phyloP scores from a whole-genome alignment of 2,329 filamentous ascomycete species.

The Exophiala xenobiotica region DNA sequence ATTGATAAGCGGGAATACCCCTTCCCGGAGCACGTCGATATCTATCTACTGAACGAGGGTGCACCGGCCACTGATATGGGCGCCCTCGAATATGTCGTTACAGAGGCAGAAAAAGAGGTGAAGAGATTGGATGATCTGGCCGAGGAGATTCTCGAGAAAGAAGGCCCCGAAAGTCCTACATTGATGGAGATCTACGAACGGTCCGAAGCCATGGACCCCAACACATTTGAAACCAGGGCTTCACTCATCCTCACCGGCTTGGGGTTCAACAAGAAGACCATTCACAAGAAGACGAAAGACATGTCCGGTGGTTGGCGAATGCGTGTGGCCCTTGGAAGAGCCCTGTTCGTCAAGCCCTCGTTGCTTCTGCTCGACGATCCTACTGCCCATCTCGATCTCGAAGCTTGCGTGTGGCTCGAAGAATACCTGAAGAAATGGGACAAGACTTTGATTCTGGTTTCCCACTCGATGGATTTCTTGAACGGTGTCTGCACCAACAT shows the following conservation, averaged over 20 bases:
- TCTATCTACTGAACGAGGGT: constrained; percentile 97
- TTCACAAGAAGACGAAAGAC: constrained; percentile 99
- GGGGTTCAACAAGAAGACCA: constrained; percentile 97
- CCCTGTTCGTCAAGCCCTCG: constrained; percentile 96
- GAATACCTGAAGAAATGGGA: constrained; percentile 99
- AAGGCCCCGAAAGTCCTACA: constrained; percentile 86
- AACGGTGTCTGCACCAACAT: constrained; percentile 98
- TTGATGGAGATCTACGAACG: constrained; percentile 97
- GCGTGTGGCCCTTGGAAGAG: constrained; percentile 96
- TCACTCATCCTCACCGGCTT: constrained; percentile 97
- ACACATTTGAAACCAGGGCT: constrained; percentile 91
- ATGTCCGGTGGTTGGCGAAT: constrained; percentile 99
- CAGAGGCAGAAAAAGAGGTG: constrained; percentile 89
- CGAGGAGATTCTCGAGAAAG: constrained; percentile 85
- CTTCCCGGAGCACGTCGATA: constrained; percentile 93
- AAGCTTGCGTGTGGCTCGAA: constrained; percentile 99
- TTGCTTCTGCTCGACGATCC: constrained; percentile 95
- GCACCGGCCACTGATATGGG: constrained; percentile 84
- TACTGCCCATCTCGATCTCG: constrained; percentile 97
- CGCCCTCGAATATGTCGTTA: constrained; percentile 95
- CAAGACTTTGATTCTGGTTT: constrained; percentile 91
- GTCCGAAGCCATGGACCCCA: constrained; percentile 98
- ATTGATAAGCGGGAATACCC: constrained; percentile 93
- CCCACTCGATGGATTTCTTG: constrained; percentile 97
- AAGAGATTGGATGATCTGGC: constrained; percentile 83